Evolutionary conservation across 352 stramenopile genomes (phyloP), one percentile per base, ranked within the genome.

Genomic region (Globisporangium ultimum): DNA sequence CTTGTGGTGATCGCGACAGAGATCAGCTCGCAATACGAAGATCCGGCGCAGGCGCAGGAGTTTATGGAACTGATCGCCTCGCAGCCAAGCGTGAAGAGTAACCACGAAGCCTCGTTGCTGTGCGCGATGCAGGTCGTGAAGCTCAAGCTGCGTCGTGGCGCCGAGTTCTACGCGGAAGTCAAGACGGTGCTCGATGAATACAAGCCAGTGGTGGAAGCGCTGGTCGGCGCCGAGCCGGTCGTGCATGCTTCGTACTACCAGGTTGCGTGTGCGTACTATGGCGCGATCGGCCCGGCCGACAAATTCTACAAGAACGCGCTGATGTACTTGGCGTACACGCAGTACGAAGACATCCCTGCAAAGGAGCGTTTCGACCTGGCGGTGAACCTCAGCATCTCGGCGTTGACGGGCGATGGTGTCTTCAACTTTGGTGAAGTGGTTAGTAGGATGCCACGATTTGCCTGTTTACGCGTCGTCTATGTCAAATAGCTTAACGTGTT

Each of bases 341-440:
- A 93, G 53, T 89, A 96, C 60, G 93, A 98, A 53, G 78, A 91
- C 48, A 88, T 98, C 58, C 76, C 77, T 8, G 57, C 73, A 2
- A 68, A 85, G 15, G 88, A 97, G 53, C 78, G 88, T 42, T 95
- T 93, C 55, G 70, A 89, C 18, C 64, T 98, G 48, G 95, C 97
- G 0, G 86, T 96, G 14, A 96, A 98, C 79, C 85, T 99, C 54
- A 94, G 84, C 74, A 84, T 99, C 46, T 95, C 97, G 10, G 96
- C 97, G 38, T 80, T 99, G 42, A 98, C 96, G 18, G 97, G 94
- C 43, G 93, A 99, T 47, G 92, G 93, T 18, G 95, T 99, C 2
- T 99, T 98, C 77, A 99, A 99, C 80, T 98, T 99, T 69, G 97
- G 97, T 47, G 96, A 99, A 92, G 91, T 99, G 60, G 87, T 98